These are phyloP conservation scores for Pseudogymnoascus sp. DNA, from an alignment of 2,329 filamentous ascomycete species.

Conservation along the genomic window DNA sequence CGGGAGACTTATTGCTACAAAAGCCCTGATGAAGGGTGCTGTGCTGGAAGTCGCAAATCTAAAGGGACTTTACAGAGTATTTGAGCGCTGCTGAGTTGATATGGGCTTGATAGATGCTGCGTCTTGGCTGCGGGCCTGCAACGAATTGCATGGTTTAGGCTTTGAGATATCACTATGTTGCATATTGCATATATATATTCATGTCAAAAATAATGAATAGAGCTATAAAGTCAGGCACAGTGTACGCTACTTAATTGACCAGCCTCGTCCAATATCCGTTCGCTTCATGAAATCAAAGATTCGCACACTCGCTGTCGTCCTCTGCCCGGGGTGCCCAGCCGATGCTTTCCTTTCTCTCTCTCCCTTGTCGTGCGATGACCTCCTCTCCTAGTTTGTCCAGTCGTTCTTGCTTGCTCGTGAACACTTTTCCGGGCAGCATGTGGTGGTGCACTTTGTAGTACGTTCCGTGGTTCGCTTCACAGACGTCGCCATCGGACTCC, in stretches of 20 bases:
- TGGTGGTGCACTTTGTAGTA: neutral
- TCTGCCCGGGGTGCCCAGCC: neutral
- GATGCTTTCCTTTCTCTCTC: constrained; percentile 1
- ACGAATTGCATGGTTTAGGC: neutral
- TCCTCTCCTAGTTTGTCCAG: neutral
- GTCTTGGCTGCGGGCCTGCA: neutral
- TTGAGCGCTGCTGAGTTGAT: constrained; percentile 70
- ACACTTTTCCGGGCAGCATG: constrained; percentile 2
- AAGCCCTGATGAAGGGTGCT: constrained; percentile 60
- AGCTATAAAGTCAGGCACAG: constrained; percentile 4
- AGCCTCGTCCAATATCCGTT: neutral
- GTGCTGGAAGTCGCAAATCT: constrained; percentile 84
- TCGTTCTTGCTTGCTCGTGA: constrained; percentile 4
- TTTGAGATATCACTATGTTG: neutral
- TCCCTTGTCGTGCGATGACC: neutral
- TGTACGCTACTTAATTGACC: neutral
- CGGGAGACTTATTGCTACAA: constrained; percentile 73
- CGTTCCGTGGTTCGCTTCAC: constrained; percentile 4
- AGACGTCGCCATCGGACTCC: neutral
- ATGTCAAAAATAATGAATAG: neutral
- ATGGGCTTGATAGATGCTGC: no score
- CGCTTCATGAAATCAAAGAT: neutral
- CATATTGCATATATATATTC: neutral
- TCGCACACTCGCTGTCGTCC: neutral
- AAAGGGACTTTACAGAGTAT: constrained; percentile 87